Evolutionary conservation across 371 early-diverging fungal species (phyloP).

Genomic region (Mucor plumbeus): DNA sequence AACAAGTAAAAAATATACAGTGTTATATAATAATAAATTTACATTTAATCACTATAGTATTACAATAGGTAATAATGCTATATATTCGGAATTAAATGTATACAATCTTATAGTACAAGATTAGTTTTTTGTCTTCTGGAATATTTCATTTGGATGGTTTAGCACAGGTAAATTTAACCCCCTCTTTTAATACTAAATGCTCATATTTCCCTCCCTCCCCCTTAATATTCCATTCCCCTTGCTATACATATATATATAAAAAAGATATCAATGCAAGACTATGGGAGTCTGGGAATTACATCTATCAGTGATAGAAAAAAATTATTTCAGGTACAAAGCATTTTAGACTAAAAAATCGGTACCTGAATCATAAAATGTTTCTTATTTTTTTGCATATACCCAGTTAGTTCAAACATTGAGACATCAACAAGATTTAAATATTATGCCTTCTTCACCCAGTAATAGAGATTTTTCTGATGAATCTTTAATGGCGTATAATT

Average conservation of each 20-base stretch:
- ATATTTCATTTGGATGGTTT: background rate
- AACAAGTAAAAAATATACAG: background rate
- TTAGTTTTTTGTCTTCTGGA: background rate
- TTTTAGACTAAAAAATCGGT: constrained; percentile 33
- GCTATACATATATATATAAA: background rate
- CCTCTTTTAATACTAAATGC: background rate
- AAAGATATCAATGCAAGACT: constrained; percentile 79
- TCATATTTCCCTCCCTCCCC: background rate
- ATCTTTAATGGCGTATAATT: background rate
- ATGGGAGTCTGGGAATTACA: constrained; percentile 70
- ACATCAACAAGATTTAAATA: constrained; percentile 5
- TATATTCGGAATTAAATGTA: background rate
- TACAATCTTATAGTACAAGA: background rate
- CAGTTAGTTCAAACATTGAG: constrained; percentile 54
- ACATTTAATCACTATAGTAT: background rate
- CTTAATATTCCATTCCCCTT: background rate
- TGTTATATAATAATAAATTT: background rate
- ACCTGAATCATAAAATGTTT: background rate
- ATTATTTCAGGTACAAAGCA: constrained; percentile 59
- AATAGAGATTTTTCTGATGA: background rate
- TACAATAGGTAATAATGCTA: background rate
- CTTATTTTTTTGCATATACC: too few relatives aligned
- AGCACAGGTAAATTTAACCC: background rate
- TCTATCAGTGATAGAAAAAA: constrained; percentile 77
- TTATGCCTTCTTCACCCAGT: background rate